Evolutionary conservation across 2,329 filamentous ascomycete species (phyloP).

Genomic region (Cordyceps pruinosa): DNA sequence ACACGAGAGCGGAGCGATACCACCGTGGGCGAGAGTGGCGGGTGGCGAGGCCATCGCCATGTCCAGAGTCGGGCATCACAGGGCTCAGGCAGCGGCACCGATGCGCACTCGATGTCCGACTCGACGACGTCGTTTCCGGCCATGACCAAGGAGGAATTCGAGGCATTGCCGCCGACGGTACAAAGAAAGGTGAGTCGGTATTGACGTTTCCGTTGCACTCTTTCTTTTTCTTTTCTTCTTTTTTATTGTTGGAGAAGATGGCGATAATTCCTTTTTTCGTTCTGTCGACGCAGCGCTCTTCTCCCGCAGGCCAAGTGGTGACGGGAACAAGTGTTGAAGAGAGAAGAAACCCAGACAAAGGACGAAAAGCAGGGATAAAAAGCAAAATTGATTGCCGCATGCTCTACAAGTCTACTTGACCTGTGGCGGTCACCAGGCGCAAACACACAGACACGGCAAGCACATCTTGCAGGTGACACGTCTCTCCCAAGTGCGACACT

Average conservation of each 20-base stretch:
- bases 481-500: neutral
- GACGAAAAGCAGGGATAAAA: neutral
- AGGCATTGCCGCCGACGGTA: slow-evolving; percentile 15
- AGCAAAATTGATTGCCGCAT: neutral
- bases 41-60: neutral
- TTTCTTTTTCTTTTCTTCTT: neutral
- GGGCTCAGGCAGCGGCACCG: slow-evolving; percentile 9
- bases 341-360: neutral
- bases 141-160: slow-evolving; percentile 15
- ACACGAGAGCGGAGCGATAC: neutral
- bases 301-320: neutral
- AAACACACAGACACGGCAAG: slow-evolving; percentile 6
- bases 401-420: neutral
- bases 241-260: neutral
- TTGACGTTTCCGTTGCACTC: too few relatives aligned
- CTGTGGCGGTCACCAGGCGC: neutral
- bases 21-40: neutral
- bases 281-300: neutral
- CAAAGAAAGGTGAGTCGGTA: slow-evolving; percentile 17
- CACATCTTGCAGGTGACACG: slow-evolving; percentile 1
- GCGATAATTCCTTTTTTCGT: neutral
- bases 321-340: neutral
- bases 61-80: neutral
- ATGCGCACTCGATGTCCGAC: neutral
- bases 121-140: neutral